Evolutionary conservation across 106 monocot species (phyloP), one percentile per base, ranked within the genome.

Genomic region (Phalaenopsis aphrodite): DNA sequence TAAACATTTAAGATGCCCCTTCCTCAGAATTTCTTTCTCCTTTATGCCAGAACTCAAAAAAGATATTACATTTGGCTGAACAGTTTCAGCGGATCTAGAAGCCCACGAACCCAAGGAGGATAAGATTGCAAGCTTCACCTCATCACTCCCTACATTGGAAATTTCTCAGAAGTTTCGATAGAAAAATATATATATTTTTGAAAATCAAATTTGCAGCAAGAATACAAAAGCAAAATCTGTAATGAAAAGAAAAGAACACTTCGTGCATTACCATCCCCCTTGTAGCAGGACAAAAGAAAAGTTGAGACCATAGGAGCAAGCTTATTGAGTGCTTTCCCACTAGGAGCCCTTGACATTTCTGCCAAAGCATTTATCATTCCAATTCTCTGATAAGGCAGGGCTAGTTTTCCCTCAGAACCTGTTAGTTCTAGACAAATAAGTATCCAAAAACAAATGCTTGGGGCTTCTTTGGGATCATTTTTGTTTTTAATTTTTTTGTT

Each of bases 331-430:
- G 84, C 81, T 86, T 91, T 99, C 47, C 91, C 93, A 71, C 81
- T 72, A 75, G 90, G 81, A 30, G 85, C 84, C 78, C 80, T 99
- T 79, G 98, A 94, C 43, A 99, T 68, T 78, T 95, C 93, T 48
- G 87, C 85, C 48, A 99, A 84, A 73, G 91, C 89, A 91, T 84
- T 89, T 19, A 95, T 78, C 89, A 95, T 93, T 80, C 98, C 94
- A 83, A 90, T 85, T 84, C 98, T 94, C 84, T 99, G 98, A 78
- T 93, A 87, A 79, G 98, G 83, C 66, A 88, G 72, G 78, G 92
- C 79, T 36, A 99, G 72, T 85, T 99, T 99, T 42, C 95, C 98
- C 55, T 99, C 98, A 77, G 98, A 92, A 41, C 98, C 98, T 99
- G 88, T 73, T 48, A 49, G 79, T 3, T 61, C 46, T 49, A 79